Evolutionary conservation across 306 rosid genomes (phyloP), one percentile per base, ranked within the genome.

Genomic region (Herpetospermum pedunculosum): DNA sequence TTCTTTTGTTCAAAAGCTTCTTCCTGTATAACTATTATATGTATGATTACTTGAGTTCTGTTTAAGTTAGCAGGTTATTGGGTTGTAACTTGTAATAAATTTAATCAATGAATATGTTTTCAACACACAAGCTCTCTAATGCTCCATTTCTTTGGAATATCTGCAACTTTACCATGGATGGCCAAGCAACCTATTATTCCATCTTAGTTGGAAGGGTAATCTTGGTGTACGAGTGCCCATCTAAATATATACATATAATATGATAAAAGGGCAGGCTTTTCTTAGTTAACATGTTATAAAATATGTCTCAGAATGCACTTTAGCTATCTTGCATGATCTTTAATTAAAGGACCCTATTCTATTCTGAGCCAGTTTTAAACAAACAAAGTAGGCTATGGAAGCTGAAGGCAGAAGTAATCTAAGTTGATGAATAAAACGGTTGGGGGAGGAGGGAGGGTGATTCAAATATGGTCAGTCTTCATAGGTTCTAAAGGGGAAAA

Each of bases 371-470:
- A 63, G 16, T 35, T 1, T 63, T 37, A 38, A 37, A 21, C 47
- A 21, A 63, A 37, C 10, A 64, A 64, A 38, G 71, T 37, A 37
- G 71, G 46, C 11, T 64, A 29, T 64, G 71, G 71, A 38, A 64
- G 71, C 35, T 65, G 54, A 14, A 68, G 13, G 73, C 50, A 68
- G 41, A 68, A 11, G 73, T 14, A 43, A 65, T 18, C 49, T 65
- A 38, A 40, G 35, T 14, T 70, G 41, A 68, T 41, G 54, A 14
- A 69, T 13, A 10, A 34, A 67, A 67, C n/a, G 32, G 15, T 34
- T 69, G 21, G 50, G 53, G 44, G 58, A 26, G 73, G 73, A 68
- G 73, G 73, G 73, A 69, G 54, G 38, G 77, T 70, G 74, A 29
- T 70, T 46, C 74, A 70, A 70, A 70, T 58, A 70, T 70, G 74